These are phyloP conservation scores for Jatropha podagrica DNA, from an alignment of 441 rosid genomes.

Conservation along the genomic window DNA sequence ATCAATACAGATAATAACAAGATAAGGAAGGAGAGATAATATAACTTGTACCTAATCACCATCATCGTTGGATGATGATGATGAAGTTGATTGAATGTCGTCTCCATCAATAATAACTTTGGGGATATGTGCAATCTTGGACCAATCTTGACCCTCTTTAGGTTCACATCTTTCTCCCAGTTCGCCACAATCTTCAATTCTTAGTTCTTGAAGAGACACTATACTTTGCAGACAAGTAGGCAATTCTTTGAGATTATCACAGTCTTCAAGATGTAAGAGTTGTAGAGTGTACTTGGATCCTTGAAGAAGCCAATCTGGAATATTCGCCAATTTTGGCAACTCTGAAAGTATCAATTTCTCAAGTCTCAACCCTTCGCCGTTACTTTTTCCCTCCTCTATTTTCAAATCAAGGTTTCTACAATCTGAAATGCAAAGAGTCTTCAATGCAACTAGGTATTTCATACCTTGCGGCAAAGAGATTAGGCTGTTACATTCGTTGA, in stretches of 20 bases:
- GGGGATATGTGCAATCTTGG: not conserved
- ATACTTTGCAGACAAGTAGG: slow-evolving; percentile 2
- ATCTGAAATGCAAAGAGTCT: not conserved
- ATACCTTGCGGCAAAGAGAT: slow-evolving; percentile 17
- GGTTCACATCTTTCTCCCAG: not conserved
- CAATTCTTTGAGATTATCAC: slow-evolving; percentile 5
- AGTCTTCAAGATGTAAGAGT: not conserved
- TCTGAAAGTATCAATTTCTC: not conserved
- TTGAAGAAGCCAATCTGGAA: slow-evolving; percentile 9
- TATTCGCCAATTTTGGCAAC: not conserved
- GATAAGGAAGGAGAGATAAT: too few relatives aligned
- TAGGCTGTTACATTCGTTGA: slow-evolving; percentile 1
- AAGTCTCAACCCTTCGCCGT: not conserved
- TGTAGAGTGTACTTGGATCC: slow-evolving; percentile 10
- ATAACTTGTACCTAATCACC: too few relatives aligned
- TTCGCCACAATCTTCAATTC: not conserved
- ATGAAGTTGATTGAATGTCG: too few relatives aligned
- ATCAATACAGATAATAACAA: too few relatives aligned
- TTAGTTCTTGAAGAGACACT: slow-evolving; percentile 3
- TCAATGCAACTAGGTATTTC: not conserved
- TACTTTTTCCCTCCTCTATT: not conserved
- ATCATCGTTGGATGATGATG: too few relatives aligned
- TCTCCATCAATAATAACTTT: not conserved
- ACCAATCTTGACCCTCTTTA: slow-evolving; percentile 1
- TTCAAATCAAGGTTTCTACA: slow-evolving; percentile 8